Conservation (phyloP, 768 basidiomycete genomes). For the Termitomyces sp. region DNA sequence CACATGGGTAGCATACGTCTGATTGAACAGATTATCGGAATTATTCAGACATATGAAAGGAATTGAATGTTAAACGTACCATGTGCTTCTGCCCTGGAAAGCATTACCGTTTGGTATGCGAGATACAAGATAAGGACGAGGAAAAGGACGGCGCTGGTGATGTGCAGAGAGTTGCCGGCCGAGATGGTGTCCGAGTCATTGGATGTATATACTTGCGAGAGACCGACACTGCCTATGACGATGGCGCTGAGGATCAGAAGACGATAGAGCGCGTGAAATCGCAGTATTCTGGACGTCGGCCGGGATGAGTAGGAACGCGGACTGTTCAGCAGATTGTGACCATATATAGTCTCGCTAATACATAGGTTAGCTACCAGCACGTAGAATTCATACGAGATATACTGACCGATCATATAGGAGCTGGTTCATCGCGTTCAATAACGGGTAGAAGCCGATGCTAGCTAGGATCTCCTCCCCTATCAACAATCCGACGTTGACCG, state of each 20-base stretch:
- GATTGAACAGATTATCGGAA: background rate
- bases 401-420: constrained; percentile 1
- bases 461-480: constrained; percentile 5
- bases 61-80: background rate
- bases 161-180: background rate
- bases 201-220: constrained; percentile 3
- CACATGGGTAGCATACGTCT: background rate
- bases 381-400: background rate
- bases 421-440: background rate
- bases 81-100: background rate
- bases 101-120: background rate
- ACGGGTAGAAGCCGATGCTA: background rate
- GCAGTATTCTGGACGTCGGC: background rate
- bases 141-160: constrained; percentile 1
- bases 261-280: background rate
- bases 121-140: constrained; percentile 1
- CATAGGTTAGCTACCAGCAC: background rate
- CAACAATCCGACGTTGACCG: background rate
- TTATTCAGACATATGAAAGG: background rate
- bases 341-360: background rate
- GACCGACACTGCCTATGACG: constrained; percentile 4
- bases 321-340: background rate
- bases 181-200: background rate
- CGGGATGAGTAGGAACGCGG: too few species aligned
- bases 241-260: background rate